These are phyloP conservation scores for Suillus fuscotomentosus DNA, from an alignment of 768 basidiomycete genomes.

Conservation along the genomic window DNA sequence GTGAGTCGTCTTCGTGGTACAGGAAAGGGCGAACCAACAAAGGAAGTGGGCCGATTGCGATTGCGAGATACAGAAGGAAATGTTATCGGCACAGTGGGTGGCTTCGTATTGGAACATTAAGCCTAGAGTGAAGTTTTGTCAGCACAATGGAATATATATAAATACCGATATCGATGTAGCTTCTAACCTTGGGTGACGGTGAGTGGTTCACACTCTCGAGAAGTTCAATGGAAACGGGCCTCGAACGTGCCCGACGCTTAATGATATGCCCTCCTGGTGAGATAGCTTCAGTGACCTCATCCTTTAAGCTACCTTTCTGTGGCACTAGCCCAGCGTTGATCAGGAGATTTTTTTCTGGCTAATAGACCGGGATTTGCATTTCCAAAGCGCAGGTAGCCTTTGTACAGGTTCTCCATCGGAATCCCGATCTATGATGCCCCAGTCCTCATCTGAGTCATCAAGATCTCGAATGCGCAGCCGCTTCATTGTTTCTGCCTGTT, in stretches of 20 bases:
- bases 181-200: slow-evolving; percentile 36
- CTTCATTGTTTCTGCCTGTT: slow-evolving; percentile 66
- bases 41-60: slow-evolving; percentile 43
- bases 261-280: slow-evolving; percentile 77
- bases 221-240: slow-evolving; percentile 68
- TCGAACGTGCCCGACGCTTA: slow-evolving; percentile 71
- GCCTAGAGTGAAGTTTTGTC: background rate
- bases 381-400: slow-evolving; percentile 20
- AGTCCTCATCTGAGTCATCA: slow-evolving; percentile 45
- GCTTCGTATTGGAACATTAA: slow-evolving; percentile 3
- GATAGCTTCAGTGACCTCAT: slow-evolving; percentile 65
- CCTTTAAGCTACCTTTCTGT: slow-evolving; percentile 42
- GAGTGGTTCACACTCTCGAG: slow-evolving; percentile 49
- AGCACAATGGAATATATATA: background rate
- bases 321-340: slow-evolving; percentile 20
- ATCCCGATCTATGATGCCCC: slow-evolving; percentile 43
- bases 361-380: slow-evolving; percentile 25
- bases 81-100: slow-evolving; percentile 22
- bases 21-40: slow-evolving; percentile 53
- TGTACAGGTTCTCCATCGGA: slow-evolving; percentile 52
- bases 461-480: slow-evolving; percentile 59
- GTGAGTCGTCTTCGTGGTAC: slow-evolving; percentile 52
- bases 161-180: background rate
- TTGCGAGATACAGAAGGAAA: slow-evolving; percentile 41
- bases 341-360: slow-evolving; percentile 27